A percentile compares a stretch with the other conserved stretches of the same genome.
phyloP scores from a whole-genome alignment of 331 rosid species.

The Acacia pycnantha region DNA sequence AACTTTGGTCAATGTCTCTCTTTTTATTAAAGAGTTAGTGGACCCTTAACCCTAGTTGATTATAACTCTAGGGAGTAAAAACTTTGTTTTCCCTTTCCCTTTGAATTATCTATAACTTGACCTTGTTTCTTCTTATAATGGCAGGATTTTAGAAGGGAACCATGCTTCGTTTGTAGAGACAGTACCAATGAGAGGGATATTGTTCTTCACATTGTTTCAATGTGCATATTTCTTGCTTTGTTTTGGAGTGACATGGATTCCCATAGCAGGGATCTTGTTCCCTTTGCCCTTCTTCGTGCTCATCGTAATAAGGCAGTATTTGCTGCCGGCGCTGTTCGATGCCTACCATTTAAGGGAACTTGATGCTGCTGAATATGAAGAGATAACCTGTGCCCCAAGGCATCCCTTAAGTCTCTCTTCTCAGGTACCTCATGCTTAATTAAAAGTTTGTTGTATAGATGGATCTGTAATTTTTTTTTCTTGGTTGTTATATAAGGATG shows the following conservation, averaged over 20 bases:
- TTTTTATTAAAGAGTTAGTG: not conserved
- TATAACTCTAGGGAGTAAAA: too few relatives aligned
- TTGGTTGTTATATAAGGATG: constrained; percentile 36
- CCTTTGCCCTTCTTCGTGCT: constrained; percentile 81
- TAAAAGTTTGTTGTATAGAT: not conserved
- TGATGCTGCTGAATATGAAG: constrained; percentile 90
- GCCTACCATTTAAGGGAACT: constrained; percentile 62
- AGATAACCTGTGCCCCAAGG: constrained; percentile 48
- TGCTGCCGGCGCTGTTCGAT: constrained; percentile 69
- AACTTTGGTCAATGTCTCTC: not conserved
- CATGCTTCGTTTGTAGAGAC: constrained; percentile 88
- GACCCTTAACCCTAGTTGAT: not conserved
- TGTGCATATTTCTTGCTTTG: constrained; percentile 66
- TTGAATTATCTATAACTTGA: too few relatives aligned
- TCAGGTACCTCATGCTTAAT: constrained; percentile 33
- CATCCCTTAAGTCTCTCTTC: constrained; percentile 38
- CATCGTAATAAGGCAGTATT: constrained; percentile 60
- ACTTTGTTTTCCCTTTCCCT: too few relatives aligned
- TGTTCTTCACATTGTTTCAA: constrained; percentile 73
- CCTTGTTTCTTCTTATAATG: not conserved
- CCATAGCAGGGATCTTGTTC: constrained; percentile 85
- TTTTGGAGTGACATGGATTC: constrained; percentile 93
- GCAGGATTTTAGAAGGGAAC: constrained; percentile 66
- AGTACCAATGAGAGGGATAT: constrained; percentile 62
- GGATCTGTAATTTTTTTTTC: not conserved